These are phyloP conservation scores for Solanum gracilifrons DNA, from an alignment of 257 asterid genomes.

Conservation along the genomic window DNA sequence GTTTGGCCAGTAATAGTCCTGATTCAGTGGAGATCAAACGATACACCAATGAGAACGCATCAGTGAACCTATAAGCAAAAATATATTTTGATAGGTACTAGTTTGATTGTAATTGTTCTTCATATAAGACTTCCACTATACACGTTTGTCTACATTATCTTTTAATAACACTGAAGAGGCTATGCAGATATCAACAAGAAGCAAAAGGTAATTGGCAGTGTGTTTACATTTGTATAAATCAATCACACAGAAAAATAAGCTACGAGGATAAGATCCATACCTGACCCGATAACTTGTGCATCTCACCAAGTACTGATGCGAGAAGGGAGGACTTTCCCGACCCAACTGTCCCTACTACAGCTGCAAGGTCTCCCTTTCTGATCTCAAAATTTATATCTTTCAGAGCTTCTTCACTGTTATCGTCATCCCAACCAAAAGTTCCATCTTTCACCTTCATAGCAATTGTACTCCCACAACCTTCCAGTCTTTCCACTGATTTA, in stretches of 20 bases:
- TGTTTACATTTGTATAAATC: background rate
- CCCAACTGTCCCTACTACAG: constrained; percentile 92
- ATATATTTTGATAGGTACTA: background rate
- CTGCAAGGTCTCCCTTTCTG: constrained; percentile 66
- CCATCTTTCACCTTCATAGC: constrained; percentile 69
- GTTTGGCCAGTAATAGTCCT: background rate
- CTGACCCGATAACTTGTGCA: constrained; percentile 80
- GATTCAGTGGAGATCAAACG: background rate
- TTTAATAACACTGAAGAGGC: background rate
- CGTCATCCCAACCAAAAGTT: constrained; percentile 83
- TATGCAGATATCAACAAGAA: background rate
- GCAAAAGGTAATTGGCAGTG: background rate
- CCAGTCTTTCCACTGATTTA: constrained; percentile 56
- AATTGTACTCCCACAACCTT: constrained; percentile 39
- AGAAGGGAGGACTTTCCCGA: constrained; percentile 91
- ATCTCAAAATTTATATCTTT: constrained; percentile 42
- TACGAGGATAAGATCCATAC: constrained; percentile 15
- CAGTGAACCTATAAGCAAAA: background rate
- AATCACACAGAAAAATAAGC: background rate
- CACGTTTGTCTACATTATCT: background rate
- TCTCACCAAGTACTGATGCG: constrained; percentile 86
- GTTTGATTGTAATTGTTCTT: background rate
- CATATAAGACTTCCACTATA: background rate
- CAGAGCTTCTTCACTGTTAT: constrained; percentile 38
- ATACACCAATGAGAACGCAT: background rate